Base-by-base conservation (phyloP, 139 green algal species). In the Mychonastes homosphaera region DNA sequence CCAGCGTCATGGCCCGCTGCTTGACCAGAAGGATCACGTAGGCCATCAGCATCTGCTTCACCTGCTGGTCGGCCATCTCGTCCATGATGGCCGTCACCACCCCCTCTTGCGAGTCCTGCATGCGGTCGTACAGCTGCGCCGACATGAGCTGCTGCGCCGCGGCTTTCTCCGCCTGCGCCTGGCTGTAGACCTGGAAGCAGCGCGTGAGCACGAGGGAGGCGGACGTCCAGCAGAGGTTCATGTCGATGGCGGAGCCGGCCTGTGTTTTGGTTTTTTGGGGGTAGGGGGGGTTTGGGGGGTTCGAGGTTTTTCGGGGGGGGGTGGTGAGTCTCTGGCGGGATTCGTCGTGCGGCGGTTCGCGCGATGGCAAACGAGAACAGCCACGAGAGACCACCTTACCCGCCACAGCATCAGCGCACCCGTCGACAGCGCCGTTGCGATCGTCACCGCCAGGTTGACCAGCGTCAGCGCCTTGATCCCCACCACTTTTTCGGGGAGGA, bases 401-500 rank as follows among this genome's bases (percentile, higher is more conserved):
- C 65, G 62, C 40, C 36, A 56, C 64, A 74, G 56, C 29, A 64
- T 36, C 40, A 67, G 16, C 1, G 52, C 51, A 41, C 56, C 41
- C 10, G 36, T 62, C 2, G 54, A 27, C 0, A 71, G 28, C 39
- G 55, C 50, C 1, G 55, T 61, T 9, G 54, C 27, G 32, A 52
- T 26, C 0, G 62, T 63, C 10, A 61, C 30, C 10, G 32, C 30
- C 27, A 67, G 61, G 53, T 67, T 67, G 39, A 67, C 50, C n/a
- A 62, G 27, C 53, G 62, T 52, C 44, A 69, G 57, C 19, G 62
- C 44, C 62, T 53, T 62, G 52, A 63, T 54, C 44, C 43, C 41
- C n/a, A 69, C 62, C 10, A 43, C 56, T 65, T 87, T 90, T 41
- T 87, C 80, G 0, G 84, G 84, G 64, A 92, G 83, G 13, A 92